Conservation (phyloP, 1,139 yeast species). For the Kodamaea plutei region DNA sequence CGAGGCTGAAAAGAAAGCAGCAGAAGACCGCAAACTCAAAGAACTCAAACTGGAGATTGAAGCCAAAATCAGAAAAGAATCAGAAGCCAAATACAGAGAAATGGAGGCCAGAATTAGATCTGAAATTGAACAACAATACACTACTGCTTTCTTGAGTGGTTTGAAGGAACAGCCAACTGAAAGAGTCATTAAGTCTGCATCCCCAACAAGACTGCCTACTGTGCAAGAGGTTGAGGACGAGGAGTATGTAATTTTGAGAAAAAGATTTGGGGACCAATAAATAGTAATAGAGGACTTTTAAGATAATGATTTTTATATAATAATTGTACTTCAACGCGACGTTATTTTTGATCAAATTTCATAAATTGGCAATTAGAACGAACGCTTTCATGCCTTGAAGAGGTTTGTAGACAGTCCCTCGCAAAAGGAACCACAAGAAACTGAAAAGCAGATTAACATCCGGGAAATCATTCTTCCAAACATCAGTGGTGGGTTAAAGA, state of each 20-base stretch:
- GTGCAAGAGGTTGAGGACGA: constrained; percentile 47
- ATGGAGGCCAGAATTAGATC: constrained; percentile 2
- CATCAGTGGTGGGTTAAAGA: constrained; percentile 65
- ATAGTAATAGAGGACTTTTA: too few relatives aligned
- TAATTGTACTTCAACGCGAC: too few relatives aligned
- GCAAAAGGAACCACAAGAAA: constrained; percentile 26
- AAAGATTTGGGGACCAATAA: constrained; percentile 28
- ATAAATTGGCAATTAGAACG: constrained; percentile 76
- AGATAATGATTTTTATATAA: too few relatives aligned
- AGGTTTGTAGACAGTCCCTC: constrained; percentile 62
- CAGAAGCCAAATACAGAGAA: constrained; percentile 1
- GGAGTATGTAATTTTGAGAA: constrained; percentile 39
- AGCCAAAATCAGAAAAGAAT: constrained; percentile 7
- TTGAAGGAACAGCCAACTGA: constrained; percentile 4
- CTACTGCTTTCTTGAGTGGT: not conserved
- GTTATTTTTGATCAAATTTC: constrained; percentile 71
- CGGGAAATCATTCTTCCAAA: constrained; percentile 61
- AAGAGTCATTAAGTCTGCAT: constrained; percentile 8
- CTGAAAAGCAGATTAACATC: constrained; percentile 38
- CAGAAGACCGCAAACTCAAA: constrained; percentile 2
- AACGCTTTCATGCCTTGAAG: constrained; percentile 64
- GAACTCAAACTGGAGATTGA: constrained; percentile 1
- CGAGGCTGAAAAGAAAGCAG: constrained; percentile 6
- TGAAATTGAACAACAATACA: constrained; percentile 8
- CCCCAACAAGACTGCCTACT: constrained; percentile 22